These are phyloP conservation scores for Bipolaris bicolor DNA, from an alignment of 2,329 filamentous ascomycete species.

Conservation along the genomic window DNA sequence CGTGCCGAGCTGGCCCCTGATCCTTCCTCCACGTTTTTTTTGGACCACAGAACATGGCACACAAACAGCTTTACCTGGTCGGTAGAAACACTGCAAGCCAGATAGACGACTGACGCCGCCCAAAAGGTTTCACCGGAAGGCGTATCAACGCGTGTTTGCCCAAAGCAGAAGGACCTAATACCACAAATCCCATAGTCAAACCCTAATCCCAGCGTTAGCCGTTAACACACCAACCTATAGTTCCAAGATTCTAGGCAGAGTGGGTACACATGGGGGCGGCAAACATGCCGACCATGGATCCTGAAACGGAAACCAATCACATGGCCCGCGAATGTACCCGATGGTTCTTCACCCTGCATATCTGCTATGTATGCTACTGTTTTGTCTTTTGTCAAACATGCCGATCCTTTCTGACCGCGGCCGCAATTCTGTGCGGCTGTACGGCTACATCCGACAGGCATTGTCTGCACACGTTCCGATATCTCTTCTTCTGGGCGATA, in stretches of 20 bases:
- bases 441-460: constrained; percentile 2
- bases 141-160: neutral
- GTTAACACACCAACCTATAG: neutral
- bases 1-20: constrained; percentile 5
- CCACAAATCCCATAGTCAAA: neutral
- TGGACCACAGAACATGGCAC: neutral
- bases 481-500: constrained; percentile 18
- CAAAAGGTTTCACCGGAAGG: constrained; percentile 7
- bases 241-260: constrained; percentile 1
- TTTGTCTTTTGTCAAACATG: constrained; percentile 3
- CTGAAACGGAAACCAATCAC: constrained; percentile 7
- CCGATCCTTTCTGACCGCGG: constrained; percentile 12
- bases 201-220: neutral
- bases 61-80: neutral
- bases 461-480: neutral
- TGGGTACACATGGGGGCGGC: neutral
- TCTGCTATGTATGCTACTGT: neutral
- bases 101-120: neutral
- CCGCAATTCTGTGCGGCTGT: constrained; percentile 6
- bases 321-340: constrained; percentile 8
- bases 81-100: constrained; percentile 5
- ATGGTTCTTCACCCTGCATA: constrained; percentile 9
- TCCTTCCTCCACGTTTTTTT: neutral
- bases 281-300: constrained; percentile 1
- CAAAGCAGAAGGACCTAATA: neutral